Evolutionary conservation across 2,329 filamentous ascomycete genomes (phyloP).

Genomic region (Chaetomium olivaceum): DNA sequence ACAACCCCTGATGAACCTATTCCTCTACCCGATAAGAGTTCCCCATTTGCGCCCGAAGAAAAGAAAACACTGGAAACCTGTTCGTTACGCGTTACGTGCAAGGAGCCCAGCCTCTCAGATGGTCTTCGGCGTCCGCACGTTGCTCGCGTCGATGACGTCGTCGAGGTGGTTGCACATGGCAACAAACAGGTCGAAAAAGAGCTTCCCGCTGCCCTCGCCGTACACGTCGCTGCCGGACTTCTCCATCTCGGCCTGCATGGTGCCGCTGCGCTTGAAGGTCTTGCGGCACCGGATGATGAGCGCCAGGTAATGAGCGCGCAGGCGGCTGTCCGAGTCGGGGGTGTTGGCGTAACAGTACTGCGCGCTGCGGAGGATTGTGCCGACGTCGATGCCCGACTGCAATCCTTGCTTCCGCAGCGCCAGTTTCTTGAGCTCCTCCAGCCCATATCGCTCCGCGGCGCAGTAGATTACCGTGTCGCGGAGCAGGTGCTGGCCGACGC

Average conservation of each 20-base stretch:
- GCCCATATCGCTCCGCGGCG: slow-evolving; percentile 82
- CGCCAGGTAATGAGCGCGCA: slow-evolving; percentile 95
- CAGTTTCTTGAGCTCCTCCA: slow-evolving; percentile 89
- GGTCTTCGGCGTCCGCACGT: slow-evolving; percentile 60
- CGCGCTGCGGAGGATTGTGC: slow-evolving; percentile 85
- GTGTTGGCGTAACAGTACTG: slow-evolving; percentile 96
- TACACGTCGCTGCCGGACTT: slow-evolving; percentile 61
- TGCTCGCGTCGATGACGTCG: slow-evolving; percentile 86
- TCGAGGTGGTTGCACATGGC: slow-evolving; percentile 98
- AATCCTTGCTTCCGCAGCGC: slow-evolving; percentile 92
- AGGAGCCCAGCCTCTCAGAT: slow-evolving; percentile 46
- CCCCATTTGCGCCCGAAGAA: slow-evolving; percentile 25
- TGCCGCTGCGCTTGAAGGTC: slow-evolving; percentile 97
- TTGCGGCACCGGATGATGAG: slow-evolving; percentile 96
- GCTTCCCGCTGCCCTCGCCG: slow-evolving; percentile 57
- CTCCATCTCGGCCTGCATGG: slow-evolving; percentile 99
- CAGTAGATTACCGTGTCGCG: slow-evolving; percentile 96
- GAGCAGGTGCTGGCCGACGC: slow-evolving; percentile 74
- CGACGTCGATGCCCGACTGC: slow-evolving; percentile 88
- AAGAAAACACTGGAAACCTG: slow-evolving; percentile 30
- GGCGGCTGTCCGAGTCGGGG: slow-evolving; percentile 84
- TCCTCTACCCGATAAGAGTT: slow-evolving; percentile 22
- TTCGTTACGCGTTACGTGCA: slow-evolving; percentile 29
- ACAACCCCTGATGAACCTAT: slow-evolving; percentile 21
- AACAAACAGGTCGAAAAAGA: slow-evolving; percentile 98